Conservation (phyloP, 1,139 yeast genomes). For the Hansenula sp. region DNA sequence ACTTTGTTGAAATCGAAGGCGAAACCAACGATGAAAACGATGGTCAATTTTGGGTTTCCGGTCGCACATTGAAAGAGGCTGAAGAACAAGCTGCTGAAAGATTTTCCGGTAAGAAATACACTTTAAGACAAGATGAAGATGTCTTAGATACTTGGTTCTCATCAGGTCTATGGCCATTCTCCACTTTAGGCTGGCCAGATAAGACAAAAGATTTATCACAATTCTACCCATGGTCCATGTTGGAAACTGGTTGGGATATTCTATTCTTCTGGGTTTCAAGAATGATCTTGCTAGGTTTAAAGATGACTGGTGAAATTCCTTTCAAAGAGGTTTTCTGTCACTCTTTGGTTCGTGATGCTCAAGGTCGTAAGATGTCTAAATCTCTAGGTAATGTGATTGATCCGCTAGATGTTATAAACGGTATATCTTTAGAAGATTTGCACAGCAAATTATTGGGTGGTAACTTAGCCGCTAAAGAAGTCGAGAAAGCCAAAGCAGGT, state of each 20-base stretch:
- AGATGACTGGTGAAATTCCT: conserved; percentile 88
- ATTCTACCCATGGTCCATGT: conserved; percentile 87
- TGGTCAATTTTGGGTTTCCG: conserved; percentile 88
- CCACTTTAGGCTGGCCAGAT: conserved; percentile 95
- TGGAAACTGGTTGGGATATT: conserved; percentile 99
- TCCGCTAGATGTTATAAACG: conserved; percentile 89
- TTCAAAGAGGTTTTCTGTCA: conserved; percentile 97
- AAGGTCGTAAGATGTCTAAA: conserved; percentile 98
- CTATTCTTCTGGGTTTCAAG: conserved; percentile 98
- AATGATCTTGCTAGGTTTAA: conserved; percentile 89
- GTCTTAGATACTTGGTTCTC: conserved; percentile 99
- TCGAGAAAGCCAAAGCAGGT: conserved; percentile 83
- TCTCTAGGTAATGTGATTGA: conserved; percentile 95
- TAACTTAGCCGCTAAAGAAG: conserved; percentile 86
- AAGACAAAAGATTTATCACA: conserved; percentile 67
- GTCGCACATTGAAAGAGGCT: conserved; percentile 80
- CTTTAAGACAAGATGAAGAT: conserved; percentile 93
- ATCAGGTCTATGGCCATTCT: conserved; percentile 96
- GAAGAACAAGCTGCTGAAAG: conserved; percentile 69
- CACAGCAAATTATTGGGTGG: conserved; percentile 77
- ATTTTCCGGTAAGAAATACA: conserved; percentile 67
- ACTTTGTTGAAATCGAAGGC: conserved; percentile 81
- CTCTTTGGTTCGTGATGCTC: conserved; percentile 97
- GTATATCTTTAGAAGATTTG: conserved; percentile 75
- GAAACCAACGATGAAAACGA: conserved; percentile 47